Base-by-base conservation (phyloP, 805 yeast species). In the Komagataella kurtzmanii region DNA sequence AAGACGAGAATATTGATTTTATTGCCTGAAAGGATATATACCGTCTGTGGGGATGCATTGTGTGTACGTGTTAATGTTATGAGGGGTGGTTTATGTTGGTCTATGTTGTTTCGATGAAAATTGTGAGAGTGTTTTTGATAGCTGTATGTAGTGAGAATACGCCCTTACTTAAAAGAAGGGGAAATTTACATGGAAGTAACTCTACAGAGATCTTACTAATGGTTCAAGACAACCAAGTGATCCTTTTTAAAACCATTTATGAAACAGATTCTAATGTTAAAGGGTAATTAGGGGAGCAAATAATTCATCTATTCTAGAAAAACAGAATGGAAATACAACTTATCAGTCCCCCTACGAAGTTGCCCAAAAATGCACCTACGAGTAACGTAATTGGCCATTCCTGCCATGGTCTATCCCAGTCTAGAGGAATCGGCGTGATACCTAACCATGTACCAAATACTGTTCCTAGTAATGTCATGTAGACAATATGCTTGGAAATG, bases 381-480 rank as follows among this genome's bases (percentile, higher is more conserved):
- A 91, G 70, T 46, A 91, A 73, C 0, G 98, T 91, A 51, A 88
- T 78, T 6, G 99, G 99, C 95, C 97, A 91, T 51, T 73, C 76
- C 66, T 91, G 99, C 99, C 99, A 91, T 23, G 85, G 87, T 59
- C 98, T 75, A 64, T 91, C 99, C 99, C 99, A 91, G 65, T 91
- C 99, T 54, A 93, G 72, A 0, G 98, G 97, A 53, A 93, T 89
- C 1, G 96, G 98, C 44, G 87, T 65, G 2, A 91, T 96, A 14
- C 98, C 97, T 1, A 88, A 57, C 98, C 98, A 91, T 6, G 90
- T 80, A 1, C 97, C 96, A 8, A 84, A 45, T 45, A 72, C 56
- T 0, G 72, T 65, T 3, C 77, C 78, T 8, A 73, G 50, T 4
- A 73, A 59, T 2, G 69, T 69, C 40, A 66, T 60, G 51, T 70